Percentiles rank a stretch among this genome's conserved stretches.
These are phyloP conservation scores for Paramyrothecium sp. DNA, from an alignment of 2,329 filamentous ascomycete genomes.

Conservation along the genomic window DNA sequence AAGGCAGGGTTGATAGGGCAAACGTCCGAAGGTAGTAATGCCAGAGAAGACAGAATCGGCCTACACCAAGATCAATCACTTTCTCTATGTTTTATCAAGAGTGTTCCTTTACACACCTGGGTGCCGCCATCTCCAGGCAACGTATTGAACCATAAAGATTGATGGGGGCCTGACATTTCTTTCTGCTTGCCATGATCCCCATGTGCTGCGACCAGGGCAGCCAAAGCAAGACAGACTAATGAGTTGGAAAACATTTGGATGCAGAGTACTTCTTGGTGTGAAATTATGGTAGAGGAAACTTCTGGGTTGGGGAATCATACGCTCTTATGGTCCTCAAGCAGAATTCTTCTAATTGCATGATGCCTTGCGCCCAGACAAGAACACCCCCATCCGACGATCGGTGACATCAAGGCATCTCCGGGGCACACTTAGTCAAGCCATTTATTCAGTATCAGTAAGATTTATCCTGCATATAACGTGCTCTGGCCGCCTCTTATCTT, in stretches of 20 bases:
- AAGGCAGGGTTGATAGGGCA: constrained; percentile 76
- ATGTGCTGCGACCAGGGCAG: constrained; percentile 57
- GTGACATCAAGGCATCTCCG: too few relatives aligned
- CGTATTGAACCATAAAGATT: constrained; percentile 78
- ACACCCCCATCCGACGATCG: too few relatives aligned
- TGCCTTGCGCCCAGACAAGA: too few relatives aligned
- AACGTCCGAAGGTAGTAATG: constrained; percentile 79
- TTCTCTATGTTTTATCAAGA: neutral
- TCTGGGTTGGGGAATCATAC: too few relatives aligned
- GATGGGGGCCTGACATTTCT: constrained; percentile 65
- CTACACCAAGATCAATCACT: constrained; percentile 33
- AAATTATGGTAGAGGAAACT: too few relatives aligned
- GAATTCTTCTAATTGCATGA: too few relatives aligned
- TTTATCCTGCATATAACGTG: too few relatives aligned
- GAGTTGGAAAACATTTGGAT: constrained; percentile 24
- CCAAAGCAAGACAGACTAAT: constrained; percentile 38
- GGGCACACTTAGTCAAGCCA: too few relatives aligned
- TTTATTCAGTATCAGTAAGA: too few relatives aligned
- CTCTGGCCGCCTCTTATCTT: too few relatives aligned
- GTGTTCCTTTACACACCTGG: constrained; percentile 51
- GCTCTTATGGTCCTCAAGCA: too few relatives aligned
- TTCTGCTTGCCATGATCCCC: constrained; percentile 55
- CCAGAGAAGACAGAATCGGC: constrained; percentile 87
- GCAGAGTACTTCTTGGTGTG: neutral
- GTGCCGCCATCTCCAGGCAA: constrained; percentile 82